Base-by-base conservation (phyloP, 2,329 filamentous ascomycete genomes). In the Talaromyces islandicus region DNA sequence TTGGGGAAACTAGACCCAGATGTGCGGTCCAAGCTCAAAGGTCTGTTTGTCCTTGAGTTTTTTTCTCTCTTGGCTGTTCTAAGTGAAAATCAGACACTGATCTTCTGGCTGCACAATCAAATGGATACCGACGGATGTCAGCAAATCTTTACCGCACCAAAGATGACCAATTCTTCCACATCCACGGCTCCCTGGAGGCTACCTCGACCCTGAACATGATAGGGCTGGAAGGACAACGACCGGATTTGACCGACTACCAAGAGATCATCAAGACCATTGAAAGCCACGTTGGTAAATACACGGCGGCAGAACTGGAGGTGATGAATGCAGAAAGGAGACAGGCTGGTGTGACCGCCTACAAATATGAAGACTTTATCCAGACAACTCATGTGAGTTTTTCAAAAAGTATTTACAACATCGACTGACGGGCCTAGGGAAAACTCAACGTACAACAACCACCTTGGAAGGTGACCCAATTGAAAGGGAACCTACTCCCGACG, bases 111-210 rank as follows among this genome's bases (percentile, higher is more conserved):
- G 89, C 89, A 1, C 89, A 91, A 69, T 89, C 88, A 2, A 84
- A 86, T 63, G 77, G 84, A 7, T 91, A 91, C 69, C 83, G 88
- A 10, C 85, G 88, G 62, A 80, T 91, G 72, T 89, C 88, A 11
- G 88, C 88, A 14, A 90, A 90, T 62, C 74, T 91, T 1, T 91
- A 90, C 73, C 80, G 83, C 66, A 90, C 88, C 9, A 86, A 84
- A 69, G 81, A 79, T 1, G 84, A 82, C n/a, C 80, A 87, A 68
- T 91, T 85, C 67, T 91, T 89, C 68, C 88, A 91, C 67, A 88
- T 91, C 27, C 88, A 91, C 69, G 88, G 88, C 51, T 91, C 88
- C 0, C 74, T 91, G 0, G 88, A 91, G 65, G 88, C 88, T 3
- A 86, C 84, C 10, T 87, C 83, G 7, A 88, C 87, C 0, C 75